phyloP scores from a whole-genome alignment of 2,329 filamentous ascomycete species.

The Xylariaceae sp. region DNA sequence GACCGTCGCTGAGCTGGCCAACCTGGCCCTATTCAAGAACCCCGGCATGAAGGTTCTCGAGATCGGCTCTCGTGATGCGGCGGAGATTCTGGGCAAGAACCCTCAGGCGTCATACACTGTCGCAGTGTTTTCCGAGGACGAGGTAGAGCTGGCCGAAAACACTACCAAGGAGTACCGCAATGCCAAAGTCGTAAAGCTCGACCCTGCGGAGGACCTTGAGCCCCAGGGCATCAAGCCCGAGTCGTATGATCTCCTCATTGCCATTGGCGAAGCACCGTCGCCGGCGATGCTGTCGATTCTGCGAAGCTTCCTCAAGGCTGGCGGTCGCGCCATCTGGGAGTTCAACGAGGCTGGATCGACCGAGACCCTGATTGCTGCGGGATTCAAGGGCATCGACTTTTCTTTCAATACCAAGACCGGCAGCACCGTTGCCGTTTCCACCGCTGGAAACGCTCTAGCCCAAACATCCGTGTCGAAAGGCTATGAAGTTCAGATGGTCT shows the following conservation, averaged over 20 bases:
- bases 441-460: too few species aligned
- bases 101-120: conserved; percentile 10
- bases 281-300: too few species aligned
- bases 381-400: too few species aligned
- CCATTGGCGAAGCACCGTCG: conserved; percentile 1
- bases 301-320: too few species aligned
- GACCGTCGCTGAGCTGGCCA: conserved; percentile 7
- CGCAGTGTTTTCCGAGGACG: conserved; percentile 8
- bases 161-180: conserved; percentile 8
- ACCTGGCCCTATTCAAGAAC: conserved; percentile 21
- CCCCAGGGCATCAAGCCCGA: conserved; percentile 5
- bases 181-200: conserved; percentile 12
- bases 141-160: conserved; percentile 8
- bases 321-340: too few species aligned
- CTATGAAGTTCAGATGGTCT: too few species aligned
- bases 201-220: conserved; percentile 3
- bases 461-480: too few species aligned
- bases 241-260: conserved; percentile 6
- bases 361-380: too few species aligned
- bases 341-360: too few species aligned
- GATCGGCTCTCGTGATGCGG: conserved; percentile 8
- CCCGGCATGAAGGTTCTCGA: conserved; percentile 14
- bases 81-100: conserved; percentile 5
- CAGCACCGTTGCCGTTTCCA: too few species aligned
- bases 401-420: too few species aligned